A percentile compares a stretch with the other conserved stretches of the same genome.
Evolutionary conservation across 1,139 yeast species (phyloP).

Genomic region (Nadsonia commutata): DNA sequence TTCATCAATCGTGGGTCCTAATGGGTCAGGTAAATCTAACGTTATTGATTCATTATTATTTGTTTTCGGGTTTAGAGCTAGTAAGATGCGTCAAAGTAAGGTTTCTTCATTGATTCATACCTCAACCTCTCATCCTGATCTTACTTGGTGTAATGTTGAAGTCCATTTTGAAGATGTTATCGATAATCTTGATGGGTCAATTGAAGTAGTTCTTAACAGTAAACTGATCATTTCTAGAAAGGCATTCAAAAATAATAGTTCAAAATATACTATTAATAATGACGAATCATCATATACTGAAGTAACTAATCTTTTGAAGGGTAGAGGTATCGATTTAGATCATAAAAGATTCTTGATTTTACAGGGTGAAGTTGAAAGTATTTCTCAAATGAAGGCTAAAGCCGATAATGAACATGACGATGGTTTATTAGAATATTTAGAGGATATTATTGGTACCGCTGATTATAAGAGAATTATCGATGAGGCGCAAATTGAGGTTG

Average conservation of each 20-base stretch:
- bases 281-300: slow-evolving; percentile 59
- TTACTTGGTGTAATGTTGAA: slow-evolving; percentile 76
- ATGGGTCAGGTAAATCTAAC: slow-evolving; percentile 95
- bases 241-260: slow-evolving; percentile 62
- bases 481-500: slow-evolving; percentile 43
- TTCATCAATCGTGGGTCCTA: slow-evolving; percentile 98
- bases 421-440: slow-evolving; percentile 84
- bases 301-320: slow-evolving; percentile 59
- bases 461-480: slow-evolving; percentile 68
- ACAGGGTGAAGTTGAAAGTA: slow-evolving; percentile 97
- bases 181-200: slow-evolving; percentile 37
- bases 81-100: slow-evolving; percentile 93
- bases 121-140: slow-evolving; percentile 52
- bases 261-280: slow-evolving; percentile 65
- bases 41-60: slow-evolving; percentile 92
- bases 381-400: slow-evolving; percentile 96
- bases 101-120: slow-evolving; percentile 76
- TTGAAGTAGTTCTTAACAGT: slow-evolving; percentile 36
- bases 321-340: slow-evolving; percentile 86
- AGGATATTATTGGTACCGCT: slow-evolving; percentile 93
- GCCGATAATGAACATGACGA: slow-evolving; percentile 90
- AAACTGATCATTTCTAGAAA: slow-evolving; percentile 61
- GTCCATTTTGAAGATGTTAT: slow-evolving; percentile 74
- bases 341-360: slow-evolving; percentile 87
- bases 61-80: slow-evolving; percentile 94